Evolutionary conservation across 163 green algal genomes (phyloP), one percentile per base, ranked within the genome.

Genomic region (Trebouxia gelatinosa): DNA sequence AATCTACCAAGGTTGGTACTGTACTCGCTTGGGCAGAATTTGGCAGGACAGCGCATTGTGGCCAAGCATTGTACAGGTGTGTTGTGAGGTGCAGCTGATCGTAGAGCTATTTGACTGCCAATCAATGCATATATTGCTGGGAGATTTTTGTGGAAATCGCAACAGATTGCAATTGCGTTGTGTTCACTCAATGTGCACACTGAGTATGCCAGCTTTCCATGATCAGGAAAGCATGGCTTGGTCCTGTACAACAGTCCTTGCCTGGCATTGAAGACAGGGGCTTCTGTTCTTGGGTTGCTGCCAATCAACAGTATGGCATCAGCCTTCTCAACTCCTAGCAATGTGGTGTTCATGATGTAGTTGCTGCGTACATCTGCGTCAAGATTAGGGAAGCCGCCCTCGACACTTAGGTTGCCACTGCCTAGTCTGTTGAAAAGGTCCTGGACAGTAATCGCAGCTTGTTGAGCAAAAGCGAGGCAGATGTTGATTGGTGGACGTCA

Each of bases 271-370:
- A 97, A 94, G 34, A 99, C 95, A 4, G 96, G 95, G 16, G 88
- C 90, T 88, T 99, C 96, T 43, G 86, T 64, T 38, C 96, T 89
- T 21, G 92, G 93, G 87, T 99, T 97, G 78, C 88, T 94, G 54
- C 96, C 96, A 1, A 99, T 85, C 31, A 99, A 86, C 80, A 99
- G 85, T 26, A 98, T 88, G 48, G 91, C 81, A 82, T 99, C 96
- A 1, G 96, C 92, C 31, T 88, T 70, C 81, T 99, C 94, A 9
- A 99, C 31, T 59, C 93, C 93, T 13, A 86, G 78, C n/a, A 99
- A 86, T 11, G 88, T 93, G 32, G 90, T 93, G 89, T 98, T 98
- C 78, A 94, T 91, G 35, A 97, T 66, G 89, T 99, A 99, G 50
- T 83, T 91, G 75, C 87, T 93, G 61, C 93, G 87, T 67, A 90